Evolutionary conservation across 2,329 filamentous ascomycete genomes (phyloP).

Genomic region (Monilinia vaccinii-corymbosi): DNA sequence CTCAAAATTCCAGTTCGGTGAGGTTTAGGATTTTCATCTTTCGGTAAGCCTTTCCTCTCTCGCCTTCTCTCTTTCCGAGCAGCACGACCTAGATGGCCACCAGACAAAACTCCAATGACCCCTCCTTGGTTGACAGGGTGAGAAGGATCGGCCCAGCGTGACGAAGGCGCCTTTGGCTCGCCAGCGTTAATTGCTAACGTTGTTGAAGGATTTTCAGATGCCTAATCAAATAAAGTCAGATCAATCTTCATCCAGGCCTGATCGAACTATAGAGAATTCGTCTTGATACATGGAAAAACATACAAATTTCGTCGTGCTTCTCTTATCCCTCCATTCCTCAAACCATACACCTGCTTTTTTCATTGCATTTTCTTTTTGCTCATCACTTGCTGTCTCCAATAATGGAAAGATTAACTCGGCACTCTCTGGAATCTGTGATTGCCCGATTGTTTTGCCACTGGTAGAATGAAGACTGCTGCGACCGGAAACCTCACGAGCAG

Average conservation of each 20-base stretch:
- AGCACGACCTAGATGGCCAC: conserved; percentile 33
- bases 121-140: conserved; percentile 40
- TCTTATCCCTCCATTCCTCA: conserved; percentile 20
- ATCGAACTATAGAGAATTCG: background rate
- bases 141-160: conserved; percentile 42
- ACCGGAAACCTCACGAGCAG: conserved; percentile 16
- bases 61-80: conserved; percentile 4
- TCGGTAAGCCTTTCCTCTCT: background rate
- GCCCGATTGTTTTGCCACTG: conserved; percentile 32
- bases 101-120: conserved; percentile 35
- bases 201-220: conserved; percentile 33
- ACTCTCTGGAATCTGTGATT: conserved; percentile 32
- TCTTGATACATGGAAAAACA: background rate
- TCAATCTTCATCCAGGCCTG: background rate
- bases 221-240: background rate
- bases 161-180: conserved; percentile 33
- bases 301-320: conserved; percentile 33
- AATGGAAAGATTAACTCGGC: conserved; percentile 34
- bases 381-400: conserved; percentile 27
- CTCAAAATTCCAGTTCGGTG: conserved; percentile 8
- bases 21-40: background rate
- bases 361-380: conserved; percentile 26
- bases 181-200: conserved; percentile 26
- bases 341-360: conserved; percentile 32
- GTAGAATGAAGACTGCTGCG: conserved; percentile 28